Base-by-base conservation (phyloP, 805 yeast species). In the Wickerhamiella cacticola region DNA sequence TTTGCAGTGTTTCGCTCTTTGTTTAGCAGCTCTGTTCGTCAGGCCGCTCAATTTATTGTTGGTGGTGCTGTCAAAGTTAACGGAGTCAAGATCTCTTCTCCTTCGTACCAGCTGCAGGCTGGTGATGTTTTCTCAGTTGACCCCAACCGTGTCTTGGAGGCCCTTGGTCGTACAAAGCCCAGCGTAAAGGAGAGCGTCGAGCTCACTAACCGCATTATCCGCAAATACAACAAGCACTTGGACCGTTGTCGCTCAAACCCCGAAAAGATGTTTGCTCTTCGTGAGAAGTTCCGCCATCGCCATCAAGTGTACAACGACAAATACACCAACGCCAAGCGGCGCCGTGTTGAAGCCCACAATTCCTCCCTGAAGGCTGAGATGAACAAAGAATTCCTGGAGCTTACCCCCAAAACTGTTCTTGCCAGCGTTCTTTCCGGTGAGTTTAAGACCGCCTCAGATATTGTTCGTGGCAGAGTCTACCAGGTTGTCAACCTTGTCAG, bases 1-100 rank as follows among this genome's bases (percentile, higher is more conserved):
- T 76, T 82, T 61, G 96, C 96, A 2, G 58, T 89, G 9, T 92
- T 85, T 68, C 79, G 98, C 65, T 72, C 96, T 16, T 73, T 89
- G 82, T 87, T 89, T 69, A 95, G 97, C 4, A 76, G 94, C 4
- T 82, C 95, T 6, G 77, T 86, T 3, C 79, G 96, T 70, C 97
- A 89, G 66, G 95, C 98, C 2, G 76, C 96, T 56, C 87, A 83
- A 61, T 86, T 82, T 58, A 79, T 92, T 51, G 64, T 83, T 13
- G 78, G 78, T 41, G 94, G 95, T 1, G 70, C 80, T 54, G 97
- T 89, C 10, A 69, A 71, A 53, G 97, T 89, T 34, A 92, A 89
- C 61, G 96, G 95, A 8, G 74, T 80, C 29, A 71, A 69, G 13
- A 80, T 88, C 52, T 75, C 73, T 56, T 84, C 82, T 56, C 95